Conservation (phyloP, 2,329 filamentous ascomycete species). For the Fusarium citri region DNA sequence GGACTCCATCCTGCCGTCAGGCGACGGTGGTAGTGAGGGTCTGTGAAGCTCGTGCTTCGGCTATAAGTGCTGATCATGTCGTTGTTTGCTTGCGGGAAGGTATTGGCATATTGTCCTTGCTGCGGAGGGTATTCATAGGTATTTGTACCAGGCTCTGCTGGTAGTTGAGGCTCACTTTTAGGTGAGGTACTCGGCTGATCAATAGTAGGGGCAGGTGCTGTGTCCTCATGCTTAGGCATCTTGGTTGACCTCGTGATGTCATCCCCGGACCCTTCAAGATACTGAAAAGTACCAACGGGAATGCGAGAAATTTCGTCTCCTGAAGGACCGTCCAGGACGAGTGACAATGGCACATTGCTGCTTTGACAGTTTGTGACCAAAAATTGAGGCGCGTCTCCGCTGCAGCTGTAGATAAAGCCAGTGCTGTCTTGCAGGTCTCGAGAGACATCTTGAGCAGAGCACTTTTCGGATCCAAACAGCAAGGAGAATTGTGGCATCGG, state of each 20-base stretch:
- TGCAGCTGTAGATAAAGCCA: conserved; percentile 77
- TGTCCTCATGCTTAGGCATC: conserved; percentile 52
- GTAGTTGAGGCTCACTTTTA: conserved; percentile 55
- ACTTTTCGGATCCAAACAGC: conserved; percentile 82
- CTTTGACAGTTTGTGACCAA: conserved; percentile 62
- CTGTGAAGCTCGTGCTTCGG: conserved; percentile 63
- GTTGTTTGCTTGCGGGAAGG: conserved; percentile 57
- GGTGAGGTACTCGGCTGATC: conserved; percentile 57
- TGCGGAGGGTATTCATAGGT: conserved; percentile 61
- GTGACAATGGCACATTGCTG: conserved; percentile 65
- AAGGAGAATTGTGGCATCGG: conserved; percentile 70
- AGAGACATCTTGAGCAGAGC: conserved; percentile 68
- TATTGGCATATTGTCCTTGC: conserved; percentile 53
- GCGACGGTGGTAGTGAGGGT: conserved; percentile 60
- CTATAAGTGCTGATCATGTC: conserved; percentile 67
- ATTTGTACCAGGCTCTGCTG: conserved; percentile 57
- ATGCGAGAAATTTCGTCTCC: conserved; percentile 65
- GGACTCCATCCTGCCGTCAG: conserved; percentile 55
- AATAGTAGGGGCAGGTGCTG: conserved; percentile 51
- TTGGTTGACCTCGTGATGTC: conserved; percentile 56
- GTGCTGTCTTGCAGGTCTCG: conserved; percentile 68
- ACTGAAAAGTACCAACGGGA: conserved; percentile 60
- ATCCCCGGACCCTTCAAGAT: conserved; percentile 63
- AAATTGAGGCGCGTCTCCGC: conserved; percentile 75
- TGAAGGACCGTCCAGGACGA: conserved; percentile 63